Evolutionary conservation across 164 flowering plant genomes (phyloP).

Genomic region (Kingdonia uniflora): DNA sequence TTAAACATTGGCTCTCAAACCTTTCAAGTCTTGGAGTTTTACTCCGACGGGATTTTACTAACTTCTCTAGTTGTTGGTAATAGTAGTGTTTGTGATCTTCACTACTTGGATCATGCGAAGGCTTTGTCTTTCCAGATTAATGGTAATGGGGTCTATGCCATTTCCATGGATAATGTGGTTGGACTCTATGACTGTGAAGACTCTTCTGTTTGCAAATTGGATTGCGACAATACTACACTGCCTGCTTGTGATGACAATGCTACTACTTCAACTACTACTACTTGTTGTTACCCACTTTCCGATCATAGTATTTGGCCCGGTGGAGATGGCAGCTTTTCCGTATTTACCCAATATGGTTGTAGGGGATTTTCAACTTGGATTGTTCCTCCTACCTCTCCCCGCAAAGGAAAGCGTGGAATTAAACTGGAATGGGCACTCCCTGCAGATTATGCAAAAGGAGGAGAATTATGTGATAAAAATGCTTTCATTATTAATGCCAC

Average conservation of each 20-base stretch:
- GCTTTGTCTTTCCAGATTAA: background rate
- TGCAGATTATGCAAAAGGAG: slow-evolving; percentile 19
- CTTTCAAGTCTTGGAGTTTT: slow-evolving; percentile 39
- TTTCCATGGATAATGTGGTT: slow-evolving; percentile 51
- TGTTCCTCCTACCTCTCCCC: no score
- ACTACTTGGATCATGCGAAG: background rate
- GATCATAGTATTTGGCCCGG: slow-evolving; percentile 42
- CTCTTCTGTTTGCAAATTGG: slow-evolving; percentile 53
- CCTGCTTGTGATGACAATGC: slow-evolving; percentile 34
- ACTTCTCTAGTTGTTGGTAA: slow-evolving; percentile 26
- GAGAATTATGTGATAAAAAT: slow-evolving; percentile 31
- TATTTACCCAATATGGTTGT: slow-evolving; percentile 38
- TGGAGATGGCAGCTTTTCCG: slow-evolving; percentile 38
- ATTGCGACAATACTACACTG: slow-evolving; percentile 25
- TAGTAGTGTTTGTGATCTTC: background rate
- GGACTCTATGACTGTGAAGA: slow-evolving; percentile 68
- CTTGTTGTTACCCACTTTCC: slow-evolving; percentile 63
- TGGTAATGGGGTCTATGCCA: slow-evolving; percentile 29
- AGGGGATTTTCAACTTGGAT: slow-evolving; percentile 70
- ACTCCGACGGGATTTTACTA: slow-evolving; percentile 44
- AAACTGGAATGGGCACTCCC: slow-evolving; percentile 81
- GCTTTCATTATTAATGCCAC: slow-evolving; percentile 46
- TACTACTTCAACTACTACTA: slow-evolving; percentile 13
- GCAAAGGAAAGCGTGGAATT: slow-evolving; percentile 33
- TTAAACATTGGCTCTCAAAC: slow-evolving; percentile 26